A percentile compares a stretch with the other conserved stretches of the same genome.
Evolutionary conservation across 2,329 filamentous ascomycete species (phyloP).

Genomic region (Neocucurbitaria cava): DNA sequence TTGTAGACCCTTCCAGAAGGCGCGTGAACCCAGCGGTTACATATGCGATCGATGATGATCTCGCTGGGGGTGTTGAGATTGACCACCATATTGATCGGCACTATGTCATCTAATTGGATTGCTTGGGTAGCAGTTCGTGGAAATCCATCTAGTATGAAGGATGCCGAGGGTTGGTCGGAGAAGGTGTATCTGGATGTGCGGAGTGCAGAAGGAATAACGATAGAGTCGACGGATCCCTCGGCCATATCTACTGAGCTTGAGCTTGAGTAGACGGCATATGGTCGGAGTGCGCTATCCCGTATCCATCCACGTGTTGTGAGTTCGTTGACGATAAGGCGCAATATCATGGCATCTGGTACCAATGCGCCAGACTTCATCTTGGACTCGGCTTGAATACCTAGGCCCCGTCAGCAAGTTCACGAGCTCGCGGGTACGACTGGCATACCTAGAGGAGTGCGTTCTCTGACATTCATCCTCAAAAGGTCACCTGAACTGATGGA

Average conservation of each 20-base stretch:
- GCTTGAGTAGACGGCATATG: constrained; percentile 54
- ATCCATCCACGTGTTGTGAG: constrained; percentile 88
- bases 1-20: constrained; percentile 94
- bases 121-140: constrained; percentile 88
- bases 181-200: constrained; percentile 51
- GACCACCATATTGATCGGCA: constrained; percentile 95
- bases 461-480: constrained; percentile 89
- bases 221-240: constrained; percentile 49
- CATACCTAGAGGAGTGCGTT: constrained; percentile 81
- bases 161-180: constrained; percentile 76
- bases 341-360: constrained; percentile 90
- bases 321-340: constrained; percentile 90
- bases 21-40: constrained; percentile 91
- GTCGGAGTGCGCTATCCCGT: constrained; percentile 55
- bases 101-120: constrained; percentile 74
- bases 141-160: constrained; percentile 96
- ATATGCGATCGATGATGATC: constrained; percentile 88
- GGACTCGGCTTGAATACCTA: constrained; percentile 88
- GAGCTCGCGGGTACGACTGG: constrained; percentile 5
- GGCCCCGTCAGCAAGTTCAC: constrained; percentile 17
- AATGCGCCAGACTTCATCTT: constrained; percentile 87
- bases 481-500: constrained; percentile 95
- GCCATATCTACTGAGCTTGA: constrained; percentile 40
- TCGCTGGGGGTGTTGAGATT: constrained; percentile 83
- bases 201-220: constrained; percentile 51